Percentiles rank a stretch among this genome's conserved stretches.
These are phyloP conservation scores for Aspergillus uvarum DNA, from an alignment of 2,329 filamentous ascomycete species.

Conservation along the genomic window DNA sequence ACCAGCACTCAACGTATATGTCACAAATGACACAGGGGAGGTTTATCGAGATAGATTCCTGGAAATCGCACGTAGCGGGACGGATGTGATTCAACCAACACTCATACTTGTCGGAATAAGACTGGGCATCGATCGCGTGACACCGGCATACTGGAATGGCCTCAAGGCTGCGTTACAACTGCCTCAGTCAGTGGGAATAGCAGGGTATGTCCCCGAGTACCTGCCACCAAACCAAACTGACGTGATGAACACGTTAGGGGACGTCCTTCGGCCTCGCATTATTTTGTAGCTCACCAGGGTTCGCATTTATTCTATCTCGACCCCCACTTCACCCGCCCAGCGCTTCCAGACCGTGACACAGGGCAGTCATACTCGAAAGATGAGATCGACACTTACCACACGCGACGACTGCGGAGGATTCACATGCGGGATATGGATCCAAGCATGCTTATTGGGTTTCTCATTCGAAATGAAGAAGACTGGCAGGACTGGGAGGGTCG, in stretches of 20 bases:
- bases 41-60: conserved; percentile 90
- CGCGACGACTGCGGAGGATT: conserved; percentile 75
- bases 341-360: conserved; percentile 61
- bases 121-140: conserved; percentile 90
- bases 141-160: conserved; percentile 92
- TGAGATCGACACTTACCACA: conserved; percentile 83
- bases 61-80: conserved; percentile 68
- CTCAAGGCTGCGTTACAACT: conserved; percentile 81
- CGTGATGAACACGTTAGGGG: conserved; percentile 57
- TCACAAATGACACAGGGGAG: conserved; percentile 84
- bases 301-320: conserved; percentile 91
- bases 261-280: conserved; percentile 84
- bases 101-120: conserved; percentile 85
- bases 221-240: conserved; percentile 28
- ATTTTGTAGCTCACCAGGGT: conserved; percentile 71
- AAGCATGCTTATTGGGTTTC: conserved; percentile 93
- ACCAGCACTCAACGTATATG: conserved; percentile 73
- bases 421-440: conserved; percentile 94
- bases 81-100: conserved; percentile 72
- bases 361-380: conserved; percentile 60
- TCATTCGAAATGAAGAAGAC: conserved; percentile 78
- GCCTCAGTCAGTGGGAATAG: conserved; percentile 91
- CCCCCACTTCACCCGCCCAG: conserved; percentile 79
- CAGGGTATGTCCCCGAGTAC: conserved; percentile 61
- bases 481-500: conserved; percentile 78